Base-by-base conservation (phyloP, 352 stramenopile genomes). In the Phytophthora aleatoria region DNA sequence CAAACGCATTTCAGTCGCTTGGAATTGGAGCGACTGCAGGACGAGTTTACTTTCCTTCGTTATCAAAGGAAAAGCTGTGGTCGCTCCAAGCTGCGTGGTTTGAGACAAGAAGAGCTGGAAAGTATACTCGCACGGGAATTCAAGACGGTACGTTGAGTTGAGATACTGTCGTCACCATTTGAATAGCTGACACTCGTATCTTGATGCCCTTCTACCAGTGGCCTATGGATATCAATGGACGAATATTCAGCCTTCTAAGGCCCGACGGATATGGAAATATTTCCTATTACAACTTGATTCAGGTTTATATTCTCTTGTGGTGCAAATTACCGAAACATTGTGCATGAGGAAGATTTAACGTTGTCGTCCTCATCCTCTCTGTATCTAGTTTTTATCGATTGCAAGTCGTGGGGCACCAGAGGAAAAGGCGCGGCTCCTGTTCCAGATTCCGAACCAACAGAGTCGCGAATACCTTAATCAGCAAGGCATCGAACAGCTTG, bases 1-100 rank as follows among this genome's bases (percentile, higher is more conserved):
- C 68, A 69, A 7, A 87, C 81, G 1, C 73, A 83, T 50, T 92
- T 92, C 43, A 76, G 69, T 20, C 66, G 62, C 4, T 61, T 64
- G n/a, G 79, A 92, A 58, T 69, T 92, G 49, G 66, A 76, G 38
- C 64, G 66, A 24, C 59, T 92, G 12, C 79, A 90, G 7, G 75
- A 86, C 28, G 83, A 92, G 57, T 92, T 90, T 54, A 78, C 79
- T 48, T 92, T 89, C 45, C 71, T 85, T 45, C 76, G 81, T 12
- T 77, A 73, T 38, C 72, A 84, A 63, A 53, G 68, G 2, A 87
- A 86, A 49, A 71, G 57, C 1, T 81, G 69, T 36, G 58, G 74
- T 30, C 66, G 73, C 15, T 75, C 63, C 10, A 85, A 79, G 15
- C 53, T 88, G 6, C 79, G 76, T 24, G 81, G 83, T 3, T 59